Base-by-base conservation (phyloP, 805 yeast genomes). In the Kazachstania taianensis region DNA sequence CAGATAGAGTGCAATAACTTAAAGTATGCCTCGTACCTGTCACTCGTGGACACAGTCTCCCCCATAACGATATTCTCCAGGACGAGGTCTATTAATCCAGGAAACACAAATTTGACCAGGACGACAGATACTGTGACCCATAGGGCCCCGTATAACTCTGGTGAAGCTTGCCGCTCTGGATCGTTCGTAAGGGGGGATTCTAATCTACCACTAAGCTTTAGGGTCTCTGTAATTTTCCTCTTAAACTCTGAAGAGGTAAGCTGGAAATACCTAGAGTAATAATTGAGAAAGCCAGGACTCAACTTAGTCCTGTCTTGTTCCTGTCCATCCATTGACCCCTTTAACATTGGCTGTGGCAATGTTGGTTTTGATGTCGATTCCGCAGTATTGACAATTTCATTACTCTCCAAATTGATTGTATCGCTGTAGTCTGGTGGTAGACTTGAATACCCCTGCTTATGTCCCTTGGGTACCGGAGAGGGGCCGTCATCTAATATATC, bases 121-220 rank as follows among this genome's bases (percentile, higher is more conserved):
- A 83, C 74, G 33, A 84, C 72, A 0, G 94, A 80, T 0, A 86
- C 85, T 9, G 89, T 81, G 30, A 87, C 76, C 97, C 97, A 87
- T 14, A 85, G 64, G 6, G 94, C 81, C 1, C 96, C 96, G 55
- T 85, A 89, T 36, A 87, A 61, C 50, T 87, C 97, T 3, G 59
- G 66, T 22, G 12, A 9, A 9, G 8, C 25, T 9, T 9, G 12
- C 12, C 8, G 8, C 12, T 22, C 25, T n/a, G 25, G 12, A 22
- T 22, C 12, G 25, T 22, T n/a, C 25, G 8, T n/a, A 22, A 9
- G 8, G 23, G 56, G 64, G 6, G 48, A 51, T 13, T 49, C 15
- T 28, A 68, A 32, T 9, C 32, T 20, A 7, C 30, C 30, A 13
- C 28, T 34, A 25, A 46, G 41, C 9, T 35, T 36, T 8, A 48